Percentiles rank a stretch among this genome's conserved stretches.
Evolutionary conservation across 352 stramenopile species (phyloP).

Genomic region (Globisporangium mamillatum): DNA sequence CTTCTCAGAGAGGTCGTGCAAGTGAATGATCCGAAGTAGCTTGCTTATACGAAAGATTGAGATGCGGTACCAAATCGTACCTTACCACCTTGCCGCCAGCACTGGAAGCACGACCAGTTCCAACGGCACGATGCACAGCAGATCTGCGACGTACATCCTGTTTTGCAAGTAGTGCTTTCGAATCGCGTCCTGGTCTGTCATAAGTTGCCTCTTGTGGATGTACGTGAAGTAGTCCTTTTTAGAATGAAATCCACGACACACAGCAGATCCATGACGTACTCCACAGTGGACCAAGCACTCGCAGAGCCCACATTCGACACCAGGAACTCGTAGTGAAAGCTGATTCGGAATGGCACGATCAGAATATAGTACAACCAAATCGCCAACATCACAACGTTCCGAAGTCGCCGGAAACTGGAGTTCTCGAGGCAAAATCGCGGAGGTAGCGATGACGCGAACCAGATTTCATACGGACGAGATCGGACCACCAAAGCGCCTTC

Average conservation of each 20-base stretch:
- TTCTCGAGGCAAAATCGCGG: slow-evolving; percentile 27
- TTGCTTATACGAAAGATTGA: slow-evolving; percentile 20
- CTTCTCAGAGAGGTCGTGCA: slow-evolving; percentile 19
- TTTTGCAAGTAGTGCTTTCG: slow-evolving; percentile 31
- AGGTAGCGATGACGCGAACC: slow-evolving; percentile 24
- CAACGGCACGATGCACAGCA: slow-evolving; percentile 27
- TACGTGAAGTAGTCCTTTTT: slow-evolving; percentile 30
- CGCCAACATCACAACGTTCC: slow-evolving; percentile 26
- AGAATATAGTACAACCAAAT: slow-evolving; percentile 31
- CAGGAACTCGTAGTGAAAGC: slow-evolving; percentile 27
- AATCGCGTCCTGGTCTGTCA: slow-evolving; percentile 24
- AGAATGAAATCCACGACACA: slow-evolving; percentile 34
- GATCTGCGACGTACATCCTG: slow-evolving; percentile 27
- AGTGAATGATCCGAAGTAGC: slow-evolving; percentile 17
- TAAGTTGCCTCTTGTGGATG: slow-evolving; percentile 29
- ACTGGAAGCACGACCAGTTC: slow-evolving; percentile 18
- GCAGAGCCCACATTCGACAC: neutral
- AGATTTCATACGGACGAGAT: slow-evolving; percentile 27
- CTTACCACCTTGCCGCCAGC: neutral
- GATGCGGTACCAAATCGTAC: slow-evolving; percentile 18
- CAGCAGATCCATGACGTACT: slow-evolving; percentile 37
- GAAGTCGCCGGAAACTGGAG: slow-evolving; percentile 23
- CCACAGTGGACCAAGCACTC: slow-evolving; percentile 27
- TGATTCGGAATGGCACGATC: slow-evolving; percentile 31
- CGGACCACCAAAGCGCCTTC: neutral